These are phyloP conservation scores for Anastatica hierochuntica DNA, from an alignment of 345 rosid species.

Conservation along the genomic window DNA sequence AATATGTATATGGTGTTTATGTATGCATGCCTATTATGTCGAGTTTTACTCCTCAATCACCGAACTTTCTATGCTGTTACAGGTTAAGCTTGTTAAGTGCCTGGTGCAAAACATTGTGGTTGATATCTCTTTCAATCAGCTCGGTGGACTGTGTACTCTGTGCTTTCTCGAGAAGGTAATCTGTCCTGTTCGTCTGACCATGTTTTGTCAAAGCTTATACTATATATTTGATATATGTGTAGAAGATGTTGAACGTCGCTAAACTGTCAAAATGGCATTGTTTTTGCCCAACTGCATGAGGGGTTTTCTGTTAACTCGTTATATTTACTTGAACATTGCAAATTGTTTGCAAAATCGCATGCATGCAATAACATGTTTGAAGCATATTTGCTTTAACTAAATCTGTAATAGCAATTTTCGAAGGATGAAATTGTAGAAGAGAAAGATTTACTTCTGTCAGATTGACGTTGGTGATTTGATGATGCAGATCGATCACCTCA, in stretches of 20 bases:
- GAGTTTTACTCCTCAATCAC: background rate
- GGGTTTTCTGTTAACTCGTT: background rate
- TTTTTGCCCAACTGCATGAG: background rate
- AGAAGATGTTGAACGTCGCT: background rate
- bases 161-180: slow-evolving; percentile 89
- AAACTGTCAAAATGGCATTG: background rate
- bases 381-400: background rate
- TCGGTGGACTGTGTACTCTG: slow-evolving; percentile 75
- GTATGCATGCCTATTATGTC: background rate
- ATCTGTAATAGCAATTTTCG: background rate
- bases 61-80: slow-evolving; percentile 16
- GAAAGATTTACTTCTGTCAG: slow-evolving; percentile 4
- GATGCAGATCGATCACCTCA: slow-evolving; percentile 54
- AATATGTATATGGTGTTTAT: slow-evolving; percentile 1
- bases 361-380: background rate
- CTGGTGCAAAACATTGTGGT: slow-evolving; percentile 70
- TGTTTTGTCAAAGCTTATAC: slow-evolving; percentile 1
- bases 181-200: slow-evolving; percentile 9
- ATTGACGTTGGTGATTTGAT: slow-evolving; percentile 14
- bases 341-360: background rate
- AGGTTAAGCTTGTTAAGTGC: slow-evolving; percentile 93
- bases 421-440: background rate
- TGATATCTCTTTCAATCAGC: slow-evolving; percentile 90
- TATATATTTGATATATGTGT: background rate
- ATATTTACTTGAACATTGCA: background rate